Evolutionary conservation across 2,329 filamentous ascomycete genomes (phyloP), one percentile per base, ranked within the genome.

Genomic region (Aspergillus udagawae): DNA sequence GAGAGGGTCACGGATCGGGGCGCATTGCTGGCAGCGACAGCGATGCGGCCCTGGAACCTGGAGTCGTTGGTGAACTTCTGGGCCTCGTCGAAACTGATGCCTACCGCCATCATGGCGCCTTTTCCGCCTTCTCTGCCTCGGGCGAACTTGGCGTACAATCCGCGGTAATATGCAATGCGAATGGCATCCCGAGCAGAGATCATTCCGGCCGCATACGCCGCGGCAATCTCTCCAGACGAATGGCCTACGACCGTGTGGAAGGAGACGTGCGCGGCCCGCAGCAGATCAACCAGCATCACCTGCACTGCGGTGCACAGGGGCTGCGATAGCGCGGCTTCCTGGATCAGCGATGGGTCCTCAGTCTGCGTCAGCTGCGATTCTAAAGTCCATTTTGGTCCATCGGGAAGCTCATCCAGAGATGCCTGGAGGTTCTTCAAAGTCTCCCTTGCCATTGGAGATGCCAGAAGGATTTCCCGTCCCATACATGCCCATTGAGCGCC

Each of bases 161-260:
- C 79, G 0, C 81, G 75, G 52, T 77, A 78, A 60, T 80, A 82
- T 0, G 80, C 78, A 20, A 76, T 69, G 0, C 64, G 63, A 3
- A 82, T 78, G 3, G 80, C 79, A 10, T 79, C 75, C 1, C 63
- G 51, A 2, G 70, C 70, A 0, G 69, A 68, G 2, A 84, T 52
- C 17, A 74, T 68, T 0, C 80, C 81, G 0, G 80, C 76, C 0
- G 80, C 79, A 59, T 82, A 83, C 0, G 78, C 80, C 0, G 80
- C 80, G 0, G 65, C 79, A n/a, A 82, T 82, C 60, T 83, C 80
- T 1, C 80, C 80, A 0, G 76, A 79, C 0, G 79, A 81, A 60
- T 82, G 80, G 8, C 80, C 80, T 3, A 80, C 73, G 0, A 79
- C 76, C 1, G 71, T 72, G 3, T 58, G 45, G 8, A 77, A 71